Conservation (phyloP, 78 protist genomes). For the Paratrimastix pyriformis region DNA sequence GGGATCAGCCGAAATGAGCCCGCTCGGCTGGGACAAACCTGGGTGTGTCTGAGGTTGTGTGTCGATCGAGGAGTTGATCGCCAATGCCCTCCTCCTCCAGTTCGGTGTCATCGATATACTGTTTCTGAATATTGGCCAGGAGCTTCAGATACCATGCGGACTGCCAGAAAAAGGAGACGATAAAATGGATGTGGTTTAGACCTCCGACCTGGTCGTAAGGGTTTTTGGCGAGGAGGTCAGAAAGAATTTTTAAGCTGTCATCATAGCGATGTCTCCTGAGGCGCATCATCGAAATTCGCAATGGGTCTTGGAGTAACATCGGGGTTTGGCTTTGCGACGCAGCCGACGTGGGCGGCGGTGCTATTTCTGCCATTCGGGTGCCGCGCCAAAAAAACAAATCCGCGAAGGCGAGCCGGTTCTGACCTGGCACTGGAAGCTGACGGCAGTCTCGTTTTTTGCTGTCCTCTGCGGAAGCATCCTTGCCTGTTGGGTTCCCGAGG, state of each 20-base stretch:
- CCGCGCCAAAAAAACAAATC: too few species aligned
- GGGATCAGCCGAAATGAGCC: neutral
- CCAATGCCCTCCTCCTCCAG: conserved; percentile 54
- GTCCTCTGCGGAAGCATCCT: too few species aligned
- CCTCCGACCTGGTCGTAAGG: conserved; percentile 24
- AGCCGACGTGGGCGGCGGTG: too few species aligned
- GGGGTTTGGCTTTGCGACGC: too few species aligned
- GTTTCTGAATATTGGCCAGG: conserved; percentile 21
- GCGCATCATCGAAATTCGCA: neutral
- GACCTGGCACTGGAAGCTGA: too few species aligned
- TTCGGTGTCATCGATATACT: conserved; percentile 46
- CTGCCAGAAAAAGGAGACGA: conserved; percentile 5
- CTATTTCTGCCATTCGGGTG: too few species aligned
- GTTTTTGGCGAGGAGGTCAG: neutral
- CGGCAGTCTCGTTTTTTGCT: too few species aligned
- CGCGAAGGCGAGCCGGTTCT: too few species aligned
- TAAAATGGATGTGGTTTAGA: neutral
- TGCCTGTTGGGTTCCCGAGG: too few species aligned
- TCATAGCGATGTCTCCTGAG: neutral
- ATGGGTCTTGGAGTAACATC: too few species aligned
- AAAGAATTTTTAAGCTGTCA: neutral
- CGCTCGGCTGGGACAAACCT: neutral
- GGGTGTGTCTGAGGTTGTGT: conserved; percentile 34
- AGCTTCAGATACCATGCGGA: conserved; percentile 46
- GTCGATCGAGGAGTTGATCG: conserved; percentile 50